Base-by-base conservation (phyloP, 1,284 basidiomycete species). In the Apiotrichum porosum region DNA sequence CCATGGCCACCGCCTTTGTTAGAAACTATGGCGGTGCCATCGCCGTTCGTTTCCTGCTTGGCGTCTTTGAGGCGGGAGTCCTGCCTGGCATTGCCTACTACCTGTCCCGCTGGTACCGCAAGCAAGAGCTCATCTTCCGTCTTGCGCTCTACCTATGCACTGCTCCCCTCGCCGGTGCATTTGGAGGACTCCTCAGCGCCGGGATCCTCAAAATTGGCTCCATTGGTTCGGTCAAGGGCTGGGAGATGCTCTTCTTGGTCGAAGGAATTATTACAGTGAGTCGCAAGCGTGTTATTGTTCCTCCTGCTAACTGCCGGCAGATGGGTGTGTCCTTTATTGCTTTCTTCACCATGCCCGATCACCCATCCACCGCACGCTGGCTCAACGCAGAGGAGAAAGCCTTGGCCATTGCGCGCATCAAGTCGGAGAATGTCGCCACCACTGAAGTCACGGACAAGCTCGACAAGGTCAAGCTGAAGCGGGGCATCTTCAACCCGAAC, bases 251-350 rank as follows among this genome's bases (percentile, higher is more conserved):
- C 9, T 62, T 62, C 52, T 41, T 62, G 13, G 44, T 62, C 24
- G 64, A 68, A 44, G 66, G 66, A 9, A 56, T 68, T 42, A 62
- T 68, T 42, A 68, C 66, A 1, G n/a, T n/a, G n/a, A n/a, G n/a
- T n/a, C n/a, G n/a, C n/a, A n/a, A n/a, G n/a, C n/a, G n/a, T n/a
- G n/a, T n/a, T n/a, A n/a, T n/a, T n/a, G n/a, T n/a, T n/a, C n/a
- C n/a, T n/a, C n/a, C n/a, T n/a, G n/a, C n/a, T n/a, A n/a, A n/a
- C n/a, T n/a, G n/a, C n/a, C n/a, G n/a, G n/a, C n/a, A n/a, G n/a
- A n/a, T n/a, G n/a, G n/a, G n/a, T n/a, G n/a, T n/a, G n/a, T n/a
- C n/a, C n/a, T n/a, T 65, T 28, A 31, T 66, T 6, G 31, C 62
- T 21, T 49, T 54, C 43, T 57, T 58, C 40, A 45, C 61, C 6